A percentile compares a stretch with the other conserved stretches of the same genome.
phyloP scores from a whole-genome alignment of 2,329 filamentous ascomycete species.

The Claviceps capensis region DNA sequence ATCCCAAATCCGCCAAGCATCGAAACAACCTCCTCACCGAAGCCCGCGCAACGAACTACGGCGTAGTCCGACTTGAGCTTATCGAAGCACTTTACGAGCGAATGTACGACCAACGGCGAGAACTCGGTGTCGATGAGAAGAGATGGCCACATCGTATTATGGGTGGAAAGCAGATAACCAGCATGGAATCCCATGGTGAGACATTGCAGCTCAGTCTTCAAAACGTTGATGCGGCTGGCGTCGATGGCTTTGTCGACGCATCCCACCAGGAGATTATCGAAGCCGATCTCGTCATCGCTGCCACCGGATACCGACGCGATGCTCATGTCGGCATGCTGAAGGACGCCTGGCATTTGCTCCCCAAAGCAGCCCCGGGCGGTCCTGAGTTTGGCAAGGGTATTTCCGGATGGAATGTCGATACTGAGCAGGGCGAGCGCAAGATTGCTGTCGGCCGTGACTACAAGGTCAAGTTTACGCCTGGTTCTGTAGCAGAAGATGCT shows the following conservation, averaged over 20 bases:
- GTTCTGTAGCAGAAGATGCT: slow-evolving; percentile 54
- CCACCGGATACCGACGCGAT: slow-evolving; percentile 72
- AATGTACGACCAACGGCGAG: slow-evolving; percentile 74
- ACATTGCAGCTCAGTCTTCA: slow-evolving; percentile 47
- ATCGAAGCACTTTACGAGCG: slow-evolving; percentile 80
- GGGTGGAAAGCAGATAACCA: slow-evolving; percentile 50
- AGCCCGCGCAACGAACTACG: slow-evolving; percentile 83
- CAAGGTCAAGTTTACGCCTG: slow-evolving; percentile 54
- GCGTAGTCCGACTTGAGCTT: slow-evolving; percentile 79
- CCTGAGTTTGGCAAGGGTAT: slow-evolving; percentile 21
- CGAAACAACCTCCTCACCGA: slow-evolving; percentile 48
- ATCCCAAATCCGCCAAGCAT: slow-evolving; percentile 46
- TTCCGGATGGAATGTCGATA: slow-evolving; percentile 27
- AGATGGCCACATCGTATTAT: slow-evolving; percentile 76
- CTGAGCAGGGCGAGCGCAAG: slow-evolving; percentile 25
- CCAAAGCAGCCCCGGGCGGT: slow-evolving; percentile 25
- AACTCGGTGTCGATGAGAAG: slow-evolving; percentile 51
- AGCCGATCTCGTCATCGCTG: slow-evolving; percentile 71
- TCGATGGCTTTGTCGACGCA: slow-evolving; percentile 25
- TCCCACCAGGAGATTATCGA: slow-evolving; percentile 47
- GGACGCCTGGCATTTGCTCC: slow-evolving; percentile 51
- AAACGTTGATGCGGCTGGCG: slow-evolving; percentile 24
- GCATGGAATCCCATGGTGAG: slow-evolving; percentile 39
- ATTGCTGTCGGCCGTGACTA: slow-evolving; percentile 70
- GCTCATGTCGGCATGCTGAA: slow-evolving; percentile 67